Percentiles rank a stretch among this genome's conserved stretches.
Evolutionary conservation across 148 eudicot species (phyloP).

Genomic region (Fagopyrum esculentum): DNA sequence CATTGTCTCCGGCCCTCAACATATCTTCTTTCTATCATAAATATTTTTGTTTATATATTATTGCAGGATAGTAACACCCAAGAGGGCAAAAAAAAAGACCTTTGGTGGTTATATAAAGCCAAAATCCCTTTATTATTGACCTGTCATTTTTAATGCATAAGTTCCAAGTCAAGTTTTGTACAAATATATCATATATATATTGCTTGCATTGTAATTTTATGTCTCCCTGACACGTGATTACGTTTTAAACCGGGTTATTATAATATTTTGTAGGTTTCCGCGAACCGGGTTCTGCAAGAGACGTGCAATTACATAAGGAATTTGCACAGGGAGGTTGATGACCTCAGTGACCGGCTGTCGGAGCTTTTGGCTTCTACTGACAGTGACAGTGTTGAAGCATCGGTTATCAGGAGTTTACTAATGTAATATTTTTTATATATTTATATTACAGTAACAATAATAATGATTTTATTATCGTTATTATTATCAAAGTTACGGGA

Average conservation of each 20-base stretch:
- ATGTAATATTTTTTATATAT: slow-evolving; percentile 29
- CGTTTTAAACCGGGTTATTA: not conserved
- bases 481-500: not conserved
- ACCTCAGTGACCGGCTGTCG: slow-evolving; percentile 65
- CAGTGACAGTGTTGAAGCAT: slow-evolving; percentile 81
- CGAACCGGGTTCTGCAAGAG: slow-evolving; percentile 74
- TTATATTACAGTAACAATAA: not conserved
- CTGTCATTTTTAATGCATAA: not conserved
- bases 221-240: not conserved
- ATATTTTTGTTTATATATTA: not conserved
- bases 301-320: slow-evolving; percentile 82
- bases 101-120: slow-evolving; percentile 1
- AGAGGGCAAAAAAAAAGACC: not conserved
- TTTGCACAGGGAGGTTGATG: slow-evolving; percentile 83
- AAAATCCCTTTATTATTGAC: not conserved
- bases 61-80: slow-evolving; percentile 6
- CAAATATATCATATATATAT: not conserved
- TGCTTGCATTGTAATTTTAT: not conserved
- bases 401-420: slow-evolving; percentile 75
- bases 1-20: not conserved
- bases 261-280: slow-evolving; percentile 46
- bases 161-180: slow-evolving; percentile 5
- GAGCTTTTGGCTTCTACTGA: slow-evolving; percentile 76
- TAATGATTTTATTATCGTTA: not conserved
- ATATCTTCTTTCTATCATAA: not conserved